Conservation (phyloP, 2,329 filamentous ascomycete species). For the Coniochaeta sp. region DNA sequence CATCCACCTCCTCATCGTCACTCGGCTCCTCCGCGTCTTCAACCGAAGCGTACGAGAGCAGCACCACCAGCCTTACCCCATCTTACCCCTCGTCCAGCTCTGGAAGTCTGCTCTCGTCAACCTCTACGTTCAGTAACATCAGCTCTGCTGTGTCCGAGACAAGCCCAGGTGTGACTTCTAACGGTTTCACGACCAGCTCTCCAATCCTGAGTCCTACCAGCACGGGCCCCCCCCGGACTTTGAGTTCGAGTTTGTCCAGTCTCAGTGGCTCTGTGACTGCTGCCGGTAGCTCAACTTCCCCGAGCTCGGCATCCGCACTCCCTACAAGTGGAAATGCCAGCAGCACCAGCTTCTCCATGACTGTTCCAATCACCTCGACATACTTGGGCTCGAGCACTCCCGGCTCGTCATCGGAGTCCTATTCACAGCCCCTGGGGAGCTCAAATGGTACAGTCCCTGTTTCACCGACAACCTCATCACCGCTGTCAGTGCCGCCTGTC, state of each 20-base stretch:
- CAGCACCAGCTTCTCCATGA: neutral
- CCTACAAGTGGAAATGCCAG: neutral
- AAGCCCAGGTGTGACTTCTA: neutral
- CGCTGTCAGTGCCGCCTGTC: neutral
- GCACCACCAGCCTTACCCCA: neutral
- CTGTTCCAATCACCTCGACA: neutral
- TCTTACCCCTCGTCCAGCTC: constrained; percentile 1
- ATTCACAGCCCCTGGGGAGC: neutral
- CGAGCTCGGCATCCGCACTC: neutral
- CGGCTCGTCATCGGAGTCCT: neutral
- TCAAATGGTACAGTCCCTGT: neutral
- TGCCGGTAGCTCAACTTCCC: neutral
- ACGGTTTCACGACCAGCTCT: neutral
- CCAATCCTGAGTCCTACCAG: neutral
- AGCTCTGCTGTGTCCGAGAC: constrained; percentile 1
- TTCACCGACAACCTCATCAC: neutral
- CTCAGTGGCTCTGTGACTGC: neutral
- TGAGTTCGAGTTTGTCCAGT: neutral
- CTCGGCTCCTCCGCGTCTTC: constrained; percentile 4
- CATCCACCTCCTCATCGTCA: neutral
- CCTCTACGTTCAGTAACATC: constrained; percentile 2
- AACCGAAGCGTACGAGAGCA: constrained; percentile 7
- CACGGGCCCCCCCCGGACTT: neutral
- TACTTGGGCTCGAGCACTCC: neutral
- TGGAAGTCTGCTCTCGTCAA: neutral